phyloP scores from a whole-genome alignment of 2,329 filamentous ascomycete genomes.

The Cadophora malorum region DNA sequence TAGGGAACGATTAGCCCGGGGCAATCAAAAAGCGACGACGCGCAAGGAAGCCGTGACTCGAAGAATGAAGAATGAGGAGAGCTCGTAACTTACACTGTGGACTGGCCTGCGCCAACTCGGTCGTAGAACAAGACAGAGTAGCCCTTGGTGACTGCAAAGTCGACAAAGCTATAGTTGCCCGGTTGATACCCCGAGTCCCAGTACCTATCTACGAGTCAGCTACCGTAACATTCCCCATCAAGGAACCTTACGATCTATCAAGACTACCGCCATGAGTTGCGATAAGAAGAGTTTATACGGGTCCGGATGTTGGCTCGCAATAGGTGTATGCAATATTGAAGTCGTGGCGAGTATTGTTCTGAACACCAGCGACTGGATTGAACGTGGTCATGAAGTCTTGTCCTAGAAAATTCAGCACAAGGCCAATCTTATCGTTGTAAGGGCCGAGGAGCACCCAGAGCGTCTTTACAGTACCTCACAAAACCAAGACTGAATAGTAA shows the following conservation, averaged over 20 bases:
- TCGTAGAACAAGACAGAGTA: slow-evolving; percentile 49
- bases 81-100: slow-evolving; percentile 36
- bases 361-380: background rate
- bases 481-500: too few relatives aligned
- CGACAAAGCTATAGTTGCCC: slow-evolving; percentile 46
- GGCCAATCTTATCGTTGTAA: too few relatives aligned
- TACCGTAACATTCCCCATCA: background rate
- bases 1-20: background rate
- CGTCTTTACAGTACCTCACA: too few relatives aligned
- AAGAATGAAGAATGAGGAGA: too few relatives aligned
- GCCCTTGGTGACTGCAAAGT: slow-evolving; percentile 42
- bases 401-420: background rate
- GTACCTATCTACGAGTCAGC: slow-evolving; percentile 32
- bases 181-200: slow-evolving; percentile 45
- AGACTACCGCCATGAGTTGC: slow-evolving; percentile 10
- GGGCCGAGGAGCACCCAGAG: too few relatives aligned
- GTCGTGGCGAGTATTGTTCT: background rate
- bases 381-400: slow-evolving; percentile 10
- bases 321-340: background rate
- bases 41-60: too few relatives aligned
- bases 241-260: background rate
- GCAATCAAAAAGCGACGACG: background rate
- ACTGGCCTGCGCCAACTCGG: slow-evolving; percentile 45
- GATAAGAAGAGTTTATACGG: slow-evolving; percentile 1
- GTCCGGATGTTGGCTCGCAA: background rate